Evolutionary conservation across 306 rosid genomes (phyloP), one percentile per base, ranked within the genome.

Genomic region (Comarum palustre): DNA sequence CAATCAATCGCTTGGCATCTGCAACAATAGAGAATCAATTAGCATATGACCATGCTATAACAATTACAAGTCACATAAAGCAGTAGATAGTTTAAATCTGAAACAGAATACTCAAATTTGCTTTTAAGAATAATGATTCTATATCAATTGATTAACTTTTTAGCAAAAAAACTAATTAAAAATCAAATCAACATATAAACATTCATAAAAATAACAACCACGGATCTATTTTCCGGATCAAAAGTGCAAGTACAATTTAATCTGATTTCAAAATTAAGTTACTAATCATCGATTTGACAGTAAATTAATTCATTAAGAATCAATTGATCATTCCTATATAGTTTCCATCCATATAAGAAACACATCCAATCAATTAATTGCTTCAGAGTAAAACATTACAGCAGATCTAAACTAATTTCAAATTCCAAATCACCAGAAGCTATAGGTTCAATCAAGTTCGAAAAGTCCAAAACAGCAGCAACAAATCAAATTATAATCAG

Each of bases 1-100:
- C 92, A 29, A 88, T 88, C 84, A 88, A 82, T 73, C 92, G 80
- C 85, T 88, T 88, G 0, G 92, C 92, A 76, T 88, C 92, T 88
- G 71, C 58, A 48, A 31, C 14, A 2, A 22, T 39, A 27, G 57
- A 13, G 16, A 38, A 15, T 4, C 41, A 4, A 39, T 54, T 38
- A 54, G 48, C n/a, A 27, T 15, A 25, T 3, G 39, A 8, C 25
- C 11, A 1, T 4, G 6, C 32, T 17, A 27, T 2, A 5, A 58
- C n/a, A 58, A 58, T 27, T 29, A 27, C 63, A 14, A 24, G 9
- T 25, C 27, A 27, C 36, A 27, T 12, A 11, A 24, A 57, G 10
- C 59, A n/a, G 60, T 8, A 22, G 14, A 29, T 0, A 51, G 0
- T 25, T 58, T 13, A 6, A n/a, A 55, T 55, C 62, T 25, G 4